Percentiles rank a stretch among this genome's conserved stretches.
Evolutionary conservation across 805 yeast genomes (phyloP).

Genomic region (Yarrowia porcina): DNA sequence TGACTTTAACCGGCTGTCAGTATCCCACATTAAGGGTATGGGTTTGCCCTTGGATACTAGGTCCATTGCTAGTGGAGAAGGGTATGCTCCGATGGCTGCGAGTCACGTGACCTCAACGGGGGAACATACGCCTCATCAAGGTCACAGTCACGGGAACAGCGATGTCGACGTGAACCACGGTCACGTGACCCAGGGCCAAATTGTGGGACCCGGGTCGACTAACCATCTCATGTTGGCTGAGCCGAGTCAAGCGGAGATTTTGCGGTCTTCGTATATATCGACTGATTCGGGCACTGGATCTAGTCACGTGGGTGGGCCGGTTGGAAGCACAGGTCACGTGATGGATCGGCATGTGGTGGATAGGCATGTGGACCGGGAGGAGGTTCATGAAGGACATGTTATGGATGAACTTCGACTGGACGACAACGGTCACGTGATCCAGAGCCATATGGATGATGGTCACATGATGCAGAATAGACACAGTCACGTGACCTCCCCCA

Average conservation of each 20-base stretch:
- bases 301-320: not conserved
- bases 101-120: too few species aligned
- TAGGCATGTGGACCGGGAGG: not conserved
- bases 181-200: not conserved
- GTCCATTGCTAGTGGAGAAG: not conserved
- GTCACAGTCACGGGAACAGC: not conserved
- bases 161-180: not conserved
- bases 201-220: not conserved
- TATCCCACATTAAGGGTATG: conserved; percentile 6
- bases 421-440: not conserved
- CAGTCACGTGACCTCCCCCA: not conserved
- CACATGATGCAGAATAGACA: too few species aligned
- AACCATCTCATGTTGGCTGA: not conserved
- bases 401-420: not conserved
- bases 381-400: not conserved
- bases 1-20: not conserved
- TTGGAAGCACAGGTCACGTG: not conserved
- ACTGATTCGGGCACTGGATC: not conserved
- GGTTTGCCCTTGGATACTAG: not conserved
- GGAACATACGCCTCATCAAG: not conserved
- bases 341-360: not conserved
- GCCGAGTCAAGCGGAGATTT: conserved; percentile 16
- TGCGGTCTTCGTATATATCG: conserved; percentile 7
- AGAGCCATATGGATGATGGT: too few species aligned
- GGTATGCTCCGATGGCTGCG: not conserved